These are phyloP conservation scores for Claviceps arundinis DNA, from an alignment of 2,329 filamentous ascomycete species.

Conservation along the genomic window DNA sequence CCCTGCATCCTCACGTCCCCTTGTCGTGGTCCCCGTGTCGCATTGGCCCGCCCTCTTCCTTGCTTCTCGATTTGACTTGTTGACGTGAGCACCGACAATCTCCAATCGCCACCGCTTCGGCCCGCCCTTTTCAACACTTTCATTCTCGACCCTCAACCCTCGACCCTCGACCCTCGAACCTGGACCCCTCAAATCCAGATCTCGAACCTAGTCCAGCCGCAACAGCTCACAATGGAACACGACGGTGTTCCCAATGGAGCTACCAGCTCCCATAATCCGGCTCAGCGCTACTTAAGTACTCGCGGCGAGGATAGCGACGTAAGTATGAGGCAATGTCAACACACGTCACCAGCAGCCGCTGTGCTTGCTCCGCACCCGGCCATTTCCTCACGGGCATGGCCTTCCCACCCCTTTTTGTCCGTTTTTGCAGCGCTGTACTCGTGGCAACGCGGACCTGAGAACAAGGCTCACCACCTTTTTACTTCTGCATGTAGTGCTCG, in stretches of 20 bases:
- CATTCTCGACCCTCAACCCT: not conserved
- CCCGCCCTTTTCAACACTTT: slow-evolving; percentile 2
- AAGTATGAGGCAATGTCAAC: slow-evolving; percentile 10
- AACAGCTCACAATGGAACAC: slow-evolving; percentile 24
- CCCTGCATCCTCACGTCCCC: not conserved
- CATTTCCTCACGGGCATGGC: no score
- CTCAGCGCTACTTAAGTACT: slow-evolving; percentile 38
- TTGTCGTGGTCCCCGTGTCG: not conserved
- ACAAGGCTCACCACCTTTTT: no score
- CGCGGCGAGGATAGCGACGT: slow-evolving; percentile 37
- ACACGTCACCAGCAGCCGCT: not conserved
- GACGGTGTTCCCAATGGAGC: slow-evolving; percentile 24
- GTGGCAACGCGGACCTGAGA: not conserved
- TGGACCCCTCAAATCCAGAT: not conserved
- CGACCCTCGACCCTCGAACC: not conserved
- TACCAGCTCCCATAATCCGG: slow-evolving; percentile 25
- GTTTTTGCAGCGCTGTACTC: not conserved
- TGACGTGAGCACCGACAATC: not conserved
- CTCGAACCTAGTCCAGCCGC: not conserved
- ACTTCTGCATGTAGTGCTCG: slow-evolving; percentile 44
- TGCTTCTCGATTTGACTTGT: not conserved
- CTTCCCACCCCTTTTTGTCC: no score
- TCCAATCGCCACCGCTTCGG: slow-evolving; percentile 3
- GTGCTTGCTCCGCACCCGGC: not conserved
- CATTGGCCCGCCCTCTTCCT: not conserved